A percentile compares a stretch with the other conserved stretches of the same genome.
Evolutionary conservation across 1,284 basidiomycete genomes (phyloP).

Genomic region (Ustilago nuda): DNA sequence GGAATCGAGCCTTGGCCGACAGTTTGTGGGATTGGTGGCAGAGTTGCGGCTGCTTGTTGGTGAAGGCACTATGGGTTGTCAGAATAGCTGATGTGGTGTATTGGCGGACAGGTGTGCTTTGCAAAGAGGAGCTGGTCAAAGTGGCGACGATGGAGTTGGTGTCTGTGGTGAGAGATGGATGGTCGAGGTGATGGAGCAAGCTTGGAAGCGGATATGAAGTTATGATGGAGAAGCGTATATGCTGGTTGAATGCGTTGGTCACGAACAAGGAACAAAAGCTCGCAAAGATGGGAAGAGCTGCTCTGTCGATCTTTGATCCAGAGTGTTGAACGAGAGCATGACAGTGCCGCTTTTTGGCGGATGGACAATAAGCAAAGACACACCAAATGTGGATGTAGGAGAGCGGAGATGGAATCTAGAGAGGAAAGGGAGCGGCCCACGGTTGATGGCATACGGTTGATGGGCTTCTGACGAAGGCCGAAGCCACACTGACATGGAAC

Average conservation of each 20-base stretch:
- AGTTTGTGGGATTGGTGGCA: background rate
- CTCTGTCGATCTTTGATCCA: slow-evolving; percentile 7
- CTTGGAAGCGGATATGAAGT: slow-evolving; percentile 1
- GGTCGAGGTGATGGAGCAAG: background rate
- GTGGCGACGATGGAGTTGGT: background rate
- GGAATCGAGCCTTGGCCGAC: background rate
- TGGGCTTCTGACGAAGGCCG: slow-evolving; percentile 3
- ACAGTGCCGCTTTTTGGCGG: background rate
- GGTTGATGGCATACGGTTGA: background rate
- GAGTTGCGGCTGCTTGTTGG: no score
- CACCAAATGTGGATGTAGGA: background rate
- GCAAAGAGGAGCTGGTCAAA: no score
- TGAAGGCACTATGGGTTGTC: no score
- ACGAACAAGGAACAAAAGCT: background rate
- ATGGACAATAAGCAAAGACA: slow-evolving; percentile 1
- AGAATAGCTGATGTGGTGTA: no score
- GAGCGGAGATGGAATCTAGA: slow-evolving; percentile 11
- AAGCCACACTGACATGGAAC: background rate
- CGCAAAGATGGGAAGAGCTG: background rate
- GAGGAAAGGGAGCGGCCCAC: background rate
- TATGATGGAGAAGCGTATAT: background rate
- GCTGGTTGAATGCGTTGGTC: slow-evolving; percentile 2
- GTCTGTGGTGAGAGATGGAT: background rate
- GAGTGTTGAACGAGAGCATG: slow-evolving; percentile 5
- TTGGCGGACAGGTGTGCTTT: no score